phyloP scores from a whole-genome alignment of 2,329 filamentous ascomycete genomes.

The Triangularia setosa region DNA sequence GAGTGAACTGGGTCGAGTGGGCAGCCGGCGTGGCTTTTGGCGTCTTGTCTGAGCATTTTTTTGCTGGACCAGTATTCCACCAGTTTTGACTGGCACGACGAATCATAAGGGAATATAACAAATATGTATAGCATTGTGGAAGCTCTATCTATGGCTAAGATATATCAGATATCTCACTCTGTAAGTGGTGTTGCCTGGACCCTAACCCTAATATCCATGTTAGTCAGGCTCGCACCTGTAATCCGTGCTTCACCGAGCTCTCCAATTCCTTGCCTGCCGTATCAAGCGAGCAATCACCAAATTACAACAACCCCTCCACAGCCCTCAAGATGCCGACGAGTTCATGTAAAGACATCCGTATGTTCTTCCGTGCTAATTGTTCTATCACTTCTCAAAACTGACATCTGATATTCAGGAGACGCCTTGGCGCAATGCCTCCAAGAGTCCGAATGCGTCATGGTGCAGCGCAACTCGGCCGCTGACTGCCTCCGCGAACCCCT shows the following conservation, averaged over 20 bases:
- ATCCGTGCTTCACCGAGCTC: neutral
- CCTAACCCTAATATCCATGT: neutral
- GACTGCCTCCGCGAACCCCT: slow-evolving; percentile 86
- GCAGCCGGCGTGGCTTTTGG: neutral
- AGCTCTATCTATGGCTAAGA: too few species aligned
- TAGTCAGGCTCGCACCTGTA: neutral
- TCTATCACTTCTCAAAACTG: neutral
- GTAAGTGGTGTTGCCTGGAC: neutral
- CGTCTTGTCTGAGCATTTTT: neutral
- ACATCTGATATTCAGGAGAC: slow-evolving; percentile 56
- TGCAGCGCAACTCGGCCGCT: slow-evolving; percentile 77
- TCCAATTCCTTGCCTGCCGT: neutral
- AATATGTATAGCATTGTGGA: neutral
- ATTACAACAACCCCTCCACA: neutral
- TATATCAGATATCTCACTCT: too few species aligned
- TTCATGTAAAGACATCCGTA: slow-evolving; percentile 96
- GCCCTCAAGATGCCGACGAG: slow-evolving; percentile 44
- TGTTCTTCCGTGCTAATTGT: slow-evolving; percentile 31
- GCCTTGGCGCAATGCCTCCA: slow-evolving; percentile 94
- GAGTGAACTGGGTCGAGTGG: neutral
- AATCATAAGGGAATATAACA: neutral
- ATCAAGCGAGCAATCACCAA: neutral
- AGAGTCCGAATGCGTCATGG: slow-evolving; percentile 93
- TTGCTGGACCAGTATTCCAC: neutral
- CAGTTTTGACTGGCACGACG: neutral